Evolutionary conservation across 345 rosid genomes (phyloP).

Genomic region (Eucalyptus urophylla): DNA sequence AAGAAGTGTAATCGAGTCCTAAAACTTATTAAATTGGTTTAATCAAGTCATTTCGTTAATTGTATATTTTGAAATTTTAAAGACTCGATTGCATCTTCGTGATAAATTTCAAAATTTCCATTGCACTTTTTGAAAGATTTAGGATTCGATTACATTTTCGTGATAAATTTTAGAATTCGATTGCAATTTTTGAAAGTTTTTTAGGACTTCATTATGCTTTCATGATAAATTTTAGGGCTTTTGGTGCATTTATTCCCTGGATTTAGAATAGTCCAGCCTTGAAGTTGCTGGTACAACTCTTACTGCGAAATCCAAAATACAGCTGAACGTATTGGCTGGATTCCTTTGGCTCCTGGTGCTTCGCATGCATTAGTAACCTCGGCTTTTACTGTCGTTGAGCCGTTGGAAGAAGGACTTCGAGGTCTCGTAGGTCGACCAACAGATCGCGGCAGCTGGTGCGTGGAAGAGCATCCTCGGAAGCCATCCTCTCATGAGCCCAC

Average conservation of each 20-base stretch:
- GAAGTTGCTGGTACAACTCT: neutral
- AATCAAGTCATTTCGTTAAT: too few species aligned
- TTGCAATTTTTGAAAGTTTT: too few species aligned
- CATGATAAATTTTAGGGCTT: fast-evolving
- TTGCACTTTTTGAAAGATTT: too few species aligned
- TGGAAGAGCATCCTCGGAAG: constrained; percentile 96
- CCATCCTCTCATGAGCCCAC: constrained; percentile 95
- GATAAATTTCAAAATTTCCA: fast-evolving
- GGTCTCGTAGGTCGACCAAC: constrained; percentile 94
- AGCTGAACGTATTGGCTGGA: neutral
- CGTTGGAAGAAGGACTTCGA: constrained; percentile 60
- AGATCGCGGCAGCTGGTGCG: constrained; percentile 97
- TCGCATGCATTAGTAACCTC: neutral
- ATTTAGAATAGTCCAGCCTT: neutral
- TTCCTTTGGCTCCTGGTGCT: neutral
- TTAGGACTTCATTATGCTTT: too few species aligned
- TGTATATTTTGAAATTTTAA: too few species aligned
- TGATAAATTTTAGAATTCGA: fast-evolving
- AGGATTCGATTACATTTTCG: fast-evolving
- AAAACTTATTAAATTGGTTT: too few species aligned
- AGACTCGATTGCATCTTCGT: fast-evolving
- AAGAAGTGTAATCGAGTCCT: fast-evolving
- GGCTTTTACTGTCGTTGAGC: constrained; percentile 7
- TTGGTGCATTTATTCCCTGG: neutral
- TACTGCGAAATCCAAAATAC: neutral